Evolutionary conservation across 2,329 filamentous ascomycete genomes (phyloP), one percentile per base, ranked within the genome.

Genomic region (Colletotrichum sp.): DNA sequence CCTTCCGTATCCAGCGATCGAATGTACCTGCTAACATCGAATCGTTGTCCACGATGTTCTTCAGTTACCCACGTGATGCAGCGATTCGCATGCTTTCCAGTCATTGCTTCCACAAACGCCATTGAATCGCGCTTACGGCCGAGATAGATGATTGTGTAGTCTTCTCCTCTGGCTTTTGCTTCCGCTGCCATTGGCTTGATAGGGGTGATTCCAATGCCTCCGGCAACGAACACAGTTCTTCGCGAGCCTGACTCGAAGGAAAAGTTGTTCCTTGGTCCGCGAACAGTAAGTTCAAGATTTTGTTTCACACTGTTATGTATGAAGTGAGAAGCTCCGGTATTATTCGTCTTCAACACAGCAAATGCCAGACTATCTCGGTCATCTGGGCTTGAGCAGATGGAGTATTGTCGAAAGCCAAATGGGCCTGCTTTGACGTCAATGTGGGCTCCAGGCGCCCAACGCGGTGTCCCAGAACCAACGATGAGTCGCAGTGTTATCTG

Each of bases 361-460:
- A 52, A 43, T 26, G 62, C 32, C 62, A 36, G n/a, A 16, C 26
- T 6, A 2, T 58, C 13, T 28, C 16, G 32, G 1, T 18, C 62
- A 43, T 36, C 24, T 15, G 34, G 21, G 16, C 36, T 43, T 18
- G 62, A 66, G 32, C 62, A 66, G 16, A 66, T 36, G 9, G 62
- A 66, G 21, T 66, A 66, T 18, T 66, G 62, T 12, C 62, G 62
- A 26, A 38, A 28, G 13, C 62, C 62, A 30, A 66, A 66, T 26
- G 15, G 15, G n/a, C 62, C 62, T 26, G 38, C 62, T 24, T 36
- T 34, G 18, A 66, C 32, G 21, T 66, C 32, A 34, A 66, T 66
- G 18, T 66, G 62, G 26, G 62, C 62, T 8, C 21, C 30, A 24
- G 32, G 34, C 10, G 13, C 16, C 62, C 28, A 58, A 21, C 0